phyloP scores from a whole-genome alignment of 164 flowering plant species.

The Chloranthus sessilifolius region DNA sequence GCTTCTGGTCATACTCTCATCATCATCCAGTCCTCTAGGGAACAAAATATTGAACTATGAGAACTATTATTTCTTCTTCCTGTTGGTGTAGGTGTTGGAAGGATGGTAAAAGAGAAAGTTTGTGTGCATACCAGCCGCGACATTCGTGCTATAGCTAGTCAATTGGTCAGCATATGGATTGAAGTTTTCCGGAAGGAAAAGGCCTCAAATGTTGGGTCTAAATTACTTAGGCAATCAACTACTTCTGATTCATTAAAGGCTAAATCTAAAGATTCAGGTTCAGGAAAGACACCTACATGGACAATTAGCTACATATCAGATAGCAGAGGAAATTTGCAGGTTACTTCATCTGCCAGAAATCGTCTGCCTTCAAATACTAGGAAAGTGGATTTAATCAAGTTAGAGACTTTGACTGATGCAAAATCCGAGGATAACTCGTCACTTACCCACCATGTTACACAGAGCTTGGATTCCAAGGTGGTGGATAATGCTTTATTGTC shows the following conservation, averaged over 20 bases:
- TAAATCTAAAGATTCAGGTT: slow-evolving; percentile 36
- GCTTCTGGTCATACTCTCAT: not conserved
- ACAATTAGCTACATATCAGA: too few species aligned
- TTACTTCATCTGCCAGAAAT: slow-evolving; percentile 28
- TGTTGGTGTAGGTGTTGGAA: slow-evolving; percentile 65
- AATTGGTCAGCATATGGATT: slow-evolving; percentile 82
- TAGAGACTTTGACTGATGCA: slow-evolving; percentile 27
- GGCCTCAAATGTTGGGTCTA: slow-evolving; percentile 56
- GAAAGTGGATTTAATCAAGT: slow-evolving; percentile 32
- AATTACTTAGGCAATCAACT: slow-evolving; percentile 43
- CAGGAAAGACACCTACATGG: slow-evolving; percentile 61
- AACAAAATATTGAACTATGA: not conserved
- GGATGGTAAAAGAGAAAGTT: slow-evolving; percentile 85
- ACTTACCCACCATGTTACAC: too few species aligned
- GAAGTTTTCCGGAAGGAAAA: slow-evolving; percentile 89
- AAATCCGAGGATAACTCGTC: slow-evolving; percentile 36
- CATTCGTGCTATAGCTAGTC: slow-evolving; percentile 92
- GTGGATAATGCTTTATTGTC: slow-evolving; percentile 45
- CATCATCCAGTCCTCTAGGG: not conserved
- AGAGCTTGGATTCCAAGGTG: slow-evolving; percentile 30
- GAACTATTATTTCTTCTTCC: too few species aligned
- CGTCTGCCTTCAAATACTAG: slow-evolving; percentile 26
- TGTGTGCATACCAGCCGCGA: slow-evolving; percentile 98
- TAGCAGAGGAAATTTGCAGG: slow-evolving; percentile 24
- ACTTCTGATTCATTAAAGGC: slow-evolving; percentile 44